These are phyloP conservation scores for Zygotorulaspora sp. DNA, from an alignment of 805 yeast species.

Conservation along the genomic window DNA sequence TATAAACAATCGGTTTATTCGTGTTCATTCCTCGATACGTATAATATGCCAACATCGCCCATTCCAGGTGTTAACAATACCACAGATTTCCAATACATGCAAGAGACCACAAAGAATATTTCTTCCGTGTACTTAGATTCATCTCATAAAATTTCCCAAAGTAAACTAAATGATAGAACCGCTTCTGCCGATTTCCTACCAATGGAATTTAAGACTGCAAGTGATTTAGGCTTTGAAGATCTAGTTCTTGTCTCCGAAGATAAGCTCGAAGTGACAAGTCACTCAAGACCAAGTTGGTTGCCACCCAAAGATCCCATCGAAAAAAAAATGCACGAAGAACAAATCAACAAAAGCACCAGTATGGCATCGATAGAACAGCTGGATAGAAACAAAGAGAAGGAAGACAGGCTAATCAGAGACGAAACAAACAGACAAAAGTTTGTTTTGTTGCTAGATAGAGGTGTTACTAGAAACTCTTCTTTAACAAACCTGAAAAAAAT, in stretches of 20 bases:
- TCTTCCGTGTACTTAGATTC: constrained; percentile 41
- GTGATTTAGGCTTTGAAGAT: constrained; percentile 50
- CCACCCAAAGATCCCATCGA: constrained; percentile 61
- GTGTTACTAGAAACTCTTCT: constrained; percentile 33
- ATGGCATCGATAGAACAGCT: constrained; percentile 35
- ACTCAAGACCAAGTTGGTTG: constrained; percentile 64
- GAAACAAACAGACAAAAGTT: constrained; percentile 28
- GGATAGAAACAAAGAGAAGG: constrained; percentile 27
- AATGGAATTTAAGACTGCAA: constrained; percentile 35
- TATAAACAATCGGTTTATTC: not conserved
- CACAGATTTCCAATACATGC: constrained; percentile 32
- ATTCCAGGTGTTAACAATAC: constrained; percentile 40
- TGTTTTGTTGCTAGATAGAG: constrained; percentile 29
- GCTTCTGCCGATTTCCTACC: constrained; percentile 38
- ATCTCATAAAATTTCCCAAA: constrained; percentile 34
- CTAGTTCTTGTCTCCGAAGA: constrained; percentile 55
- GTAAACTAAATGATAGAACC: constrained; percentile 38
- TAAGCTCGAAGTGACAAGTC: constrained; percentile 50
- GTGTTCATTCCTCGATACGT: constrained; percentile 24
- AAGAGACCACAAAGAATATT: constrained; percentile 38
- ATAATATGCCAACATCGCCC: constrained; percentile 45
- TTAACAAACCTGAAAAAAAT: constrained; percentile 22
- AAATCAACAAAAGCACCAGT: constrained; percentile 42
- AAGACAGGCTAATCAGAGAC: constrained; percentile 24
- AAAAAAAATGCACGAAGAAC: constrained; percentile 50